Base-by-base conservation (phyloP, 75 land plant genomes). In the Selaginella tamariscina region DNA sequence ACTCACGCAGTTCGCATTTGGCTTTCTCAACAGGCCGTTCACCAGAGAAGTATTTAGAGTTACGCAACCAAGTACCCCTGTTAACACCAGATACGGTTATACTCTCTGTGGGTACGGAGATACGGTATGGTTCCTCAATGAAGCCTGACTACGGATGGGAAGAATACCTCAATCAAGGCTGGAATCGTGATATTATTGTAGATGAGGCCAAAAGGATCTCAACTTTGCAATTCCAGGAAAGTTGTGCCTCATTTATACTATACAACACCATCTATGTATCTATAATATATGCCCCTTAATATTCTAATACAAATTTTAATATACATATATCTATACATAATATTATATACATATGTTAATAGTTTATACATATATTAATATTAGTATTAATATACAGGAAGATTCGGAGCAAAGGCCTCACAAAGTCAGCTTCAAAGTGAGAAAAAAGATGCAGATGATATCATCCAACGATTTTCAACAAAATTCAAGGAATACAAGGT, bases 61-160 rank as follows among this genome's bases (percentile, higher is more conserved):
- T 81, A 39, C 71, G 66, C 20, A 56, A 49, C 18, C 69, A 73
- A 24, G 77, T 28, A 5, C 82, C 82, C 0, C 68, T 81, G 24
- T 65, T 81, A 0, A 81, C 81, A 0, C 82, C 82, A 27, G 73
- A 31, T 32, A 55, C 73, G 32, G 57, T 64, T 33, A 79, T 81
- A 27, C 66, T 73, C 28, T 81, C 82, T 11, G 81, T 81, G 29
- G 82, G 82, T 24, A 81, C 82, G 5, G 82, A 81, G 59, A 81
- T 78, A n/a, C 66, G 49, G 29, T 78, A 73, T 60, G 82, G 81
- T 22, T 18, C 55, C 2, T 60, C 73, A 1, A 29, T 79, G 74
- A 32, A 73, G 65, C 70, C 76, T 32, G 82, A 81, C 59, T 28
- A 55, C 28, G 67, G 32, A 22, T 81, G 82, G 82, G 77, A 44